phyloP scores from a whole-genome alignment of 2,329 filamentous ascomycete species.

The Beauveria rudraprayagi region DNA sequence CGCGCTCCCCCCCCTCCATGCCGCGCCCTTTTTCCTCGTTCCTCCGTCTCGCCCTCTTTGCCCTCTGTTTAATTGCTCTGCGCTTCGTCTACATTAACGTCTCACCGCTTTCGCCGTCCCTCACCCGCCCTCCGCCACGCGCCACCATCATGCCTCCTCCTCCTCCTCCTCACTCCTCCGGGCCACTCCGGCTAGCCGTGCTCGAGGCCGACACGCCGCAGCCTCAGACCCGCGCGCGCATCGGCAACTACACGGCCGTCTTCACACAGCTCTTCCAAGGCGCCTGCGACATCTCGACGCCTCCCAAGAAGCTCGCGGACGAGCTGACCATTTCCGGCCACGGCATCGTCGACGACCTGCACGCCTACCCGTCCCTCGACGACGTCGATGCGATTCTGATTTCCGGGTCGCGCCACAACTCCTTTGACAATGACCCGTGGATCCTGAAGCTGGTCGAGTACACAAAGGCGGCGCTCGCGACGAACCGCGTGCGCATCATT shows the following conservation, averaged over 20 bases:
- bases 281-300: constrained; percentile 40
- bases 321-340: constrained; percentile 30
- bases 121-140: constrained; percentile 15
- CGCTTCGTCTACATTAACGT: not conserved
- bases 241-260: constrained; percentile 64
- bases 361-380: constrained; percentile 63
- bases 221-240: constrained; percentile 53
- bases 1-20: not conserved
- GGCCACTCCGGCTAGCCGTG: constrained; percentile 68
- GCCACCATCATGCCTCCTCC: not conserved
- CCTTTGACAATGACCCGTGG: constrained; percentile 69
- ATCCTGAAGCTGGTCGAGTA: constrained; percentile 67
- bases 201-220: constrained; percentile 81
- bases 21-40: not conserved
- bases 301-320: constrained; percentile 20
- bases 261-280: constrained; percentile 53
- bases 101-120: constrained; percentile 14
- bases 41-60: not conserved
- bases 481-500: constrained; percentile 59
- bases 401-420: constrained; percentile 66
- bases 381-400: constrained; percentile 76
- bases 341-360: constrained; percentile 59
- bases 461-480: constrained; percentile 48
- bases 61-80: not conserved
- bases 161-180: not conserved